Percentiles rank a stretch among this genome's conserved stretches.
Evolutionary conservation across 768 basidiomycete genomes (phyloP).

Genomic region (Hypholoma sublateritium): DNA sequence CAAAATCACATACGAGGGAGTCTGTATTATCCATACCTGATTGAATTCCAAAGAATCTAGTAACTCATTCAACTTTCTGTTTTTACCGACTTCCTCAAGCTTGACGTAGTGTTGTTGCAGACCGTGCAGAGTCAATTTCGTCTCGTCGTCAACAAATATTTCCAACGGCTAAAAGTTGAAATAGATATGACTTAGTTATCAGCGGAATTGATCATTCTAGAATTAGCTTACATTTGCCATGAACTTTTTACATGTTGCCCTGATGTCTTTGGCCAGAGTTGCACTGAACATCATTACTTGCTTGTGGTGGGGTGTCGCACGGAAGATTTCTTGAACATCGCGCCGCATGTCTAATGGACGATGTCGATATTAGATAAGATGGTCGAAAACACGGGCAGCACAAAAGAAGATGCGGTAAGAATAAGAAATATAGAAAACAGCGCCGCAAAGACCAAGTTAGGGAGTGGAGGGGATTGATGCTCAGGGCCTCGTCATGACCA

Average conservation of each 20-base stretch:
- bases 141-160: conserved; percentile 99
- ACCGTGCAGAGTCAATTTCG: conserved; percentile 96
- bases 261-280: conserved; percentile 94
- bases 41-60: conserved; percentile 98
- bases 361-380: conserved; percentile 67
- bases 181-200: background rate
- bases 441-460: conserved; percentile 18
- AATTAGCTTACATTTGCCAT: conserved; percentile 87
- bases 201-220: background rate
- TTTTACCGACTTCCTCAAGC: conserved; percentile 92
- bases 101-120: conserved; percentile 99
- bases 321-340: conserved; percentile 99
- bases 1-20: background rate
- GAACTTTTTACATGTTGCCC: conserved; percentile 98
- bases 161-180: conserved; percentile 76
- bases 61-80: conserved; percentile 94
- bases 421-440: conserved; percentile 28
- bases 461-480: conserved; percentile 16
- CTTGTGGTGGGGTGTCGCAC: conserved; percentile 98
- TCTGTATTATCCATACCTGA: conserved; percentile 55
- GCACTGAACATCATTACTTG: conserved; percentile 99
- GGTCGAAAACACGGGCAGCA: conserved; percentile 40
- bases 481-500: conserved; percentile 16
- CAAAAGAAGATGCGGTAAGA: conserved; percentile 27
- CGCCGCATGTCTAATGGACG: conserved; percentile 98